A percentile compares a stretch with the other conserved stretches of the same genome.
These are phyloP conservation scores for Yamadazyma nakazawae DNA, from an alignment of 805 yeast species.

Conservation along the genomic window DNA sequence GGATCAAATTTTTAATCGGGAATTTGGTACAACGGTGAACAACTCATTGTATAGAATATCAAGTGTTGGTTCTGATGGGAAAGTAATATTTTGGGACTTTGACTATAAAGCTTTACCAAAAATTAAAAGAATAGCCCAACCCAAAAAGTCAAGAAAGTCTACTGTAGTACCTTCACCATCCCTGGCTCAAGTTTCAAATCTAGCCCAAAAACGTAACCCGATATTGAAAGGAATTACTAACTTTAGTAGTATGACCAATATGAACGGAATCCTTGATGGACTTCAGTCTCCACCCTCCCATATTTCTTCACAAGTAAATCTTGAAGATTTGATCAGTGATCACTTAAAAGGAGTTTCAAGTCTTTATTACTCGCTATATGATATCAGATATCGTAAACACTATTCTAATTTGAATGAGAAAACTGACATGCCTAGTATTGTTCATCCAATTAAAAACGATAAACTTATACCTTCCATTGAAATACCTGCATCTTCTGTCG, in stretches of 20 bases:
- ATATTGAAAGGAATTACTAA: slow-evolving; percentile 1
- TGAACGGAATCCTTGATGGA: slow-evolving; percentile 13
- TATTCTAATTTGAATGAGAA: slow-evolving; percentile 18
- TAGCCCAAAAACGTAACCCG: slow-evolving; percentile 4
- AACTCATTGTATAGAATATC: slow-evolving; percentile 29
- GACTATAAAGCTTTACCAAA: slow-evolving; percentile 40
- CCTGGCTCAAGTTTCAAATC: not conserved
- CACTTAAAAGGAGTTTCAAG: slow-evolving; percentile 28
- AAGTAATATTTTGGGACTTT: slow-evolving; percentile 42
- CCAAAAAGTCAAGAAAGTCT: not conserved
- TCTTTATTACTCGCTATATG: slow-evolving; percentile 33
- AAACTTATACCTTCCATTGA: slow-evolving; percentile 37
- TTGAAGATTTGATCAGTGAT: slow-evolving; percentile 13
- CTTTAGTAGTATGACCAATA: slow-evolving; percentile 22
- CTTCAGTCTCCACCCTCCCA: slow-evolving; percentile 3
- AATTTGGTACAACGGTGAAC: slow-evolving; percentile 6
- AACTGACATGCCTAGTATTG: slow-evolving; percentile 17
- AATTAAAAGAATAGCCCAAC: slow-evolving; percentile 18
- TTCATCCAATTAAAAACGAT: slow-evolving; percentile 38
- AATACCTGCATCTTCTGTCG: slow-evolving; percentile 31
- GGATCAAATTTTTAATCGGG: slow-evolving; percentile 10
- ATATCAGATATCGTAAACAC: slow-evolving; percentile 32
- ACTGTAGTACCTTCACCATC: not conserved
- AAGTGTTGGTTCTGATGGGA: slow-evolving; percentile 40
- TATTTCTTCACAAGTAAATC: slow-evolving; percentile 5